Evolutionary conservation across 805 yeast species (phyloP).

Genomic region (Sugiyamaella smithiae): DNA sequence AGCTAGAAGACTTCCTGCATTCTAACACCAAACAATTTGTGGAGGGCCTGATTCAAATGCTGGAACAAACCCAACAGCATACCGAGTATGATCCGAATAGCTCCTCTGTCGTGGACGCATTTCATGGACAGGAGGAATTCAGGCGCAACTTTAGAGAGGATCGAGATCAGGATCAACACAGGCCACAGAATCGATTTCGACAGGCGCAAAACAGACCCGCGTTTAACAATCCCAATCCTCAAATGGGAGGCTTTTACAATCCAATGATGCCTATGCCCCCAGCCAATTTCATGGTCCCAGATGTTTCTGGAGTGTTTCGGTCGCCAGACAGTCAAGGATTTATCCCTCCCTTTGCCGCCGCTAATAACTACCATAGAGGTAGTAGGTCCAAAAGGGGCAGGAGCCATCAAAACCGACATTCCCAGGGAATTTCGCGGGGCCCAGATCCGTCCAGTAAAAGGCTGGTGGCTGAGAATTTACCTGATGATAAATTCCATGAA

Average conservation of each 20-base stretch:
- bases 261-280: conserved; percentile 9
- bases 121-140: conserved; percentile 30
- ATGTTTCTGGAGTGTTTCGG: conserved; percentile 17
- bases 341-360: conserved; percentile 17
- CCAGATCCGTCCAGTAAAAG: conserved; percentile 30
- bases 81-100: conserved; percentile 2
- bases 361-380: not conserved
- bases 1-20: conserved; percentile 42
- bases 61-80: conserved; percentile 20
- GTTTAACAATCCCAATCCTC: not conserved
- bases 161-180: conserved; percentile 6
- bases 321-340: conserved; percentile 25
- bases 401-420: not conserved
- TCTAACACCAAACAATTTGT: conserved; percentile 35
- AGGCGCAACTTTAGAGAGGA: conserved; percentile 26
- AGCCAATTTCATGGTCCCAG: not conserved
- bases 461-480: conserved; percentile 44
- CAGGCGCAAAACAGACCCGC: not conserved
- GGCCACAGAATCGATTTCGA: conserved; percentile 10
- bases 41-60: conserved; percentile 32
- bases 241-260: not conserved
- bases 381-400: not conserved
- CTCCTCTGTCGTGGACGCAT: not conserved
- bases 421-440: not conserved
- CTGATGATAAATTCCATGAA: conserved; percentile 42